A percentile compares a stretch with the other conserved stretches of the same genome.
Conservation (phyloP, 108 stramenopile species). For the Bacterosira constricta region DNA sequence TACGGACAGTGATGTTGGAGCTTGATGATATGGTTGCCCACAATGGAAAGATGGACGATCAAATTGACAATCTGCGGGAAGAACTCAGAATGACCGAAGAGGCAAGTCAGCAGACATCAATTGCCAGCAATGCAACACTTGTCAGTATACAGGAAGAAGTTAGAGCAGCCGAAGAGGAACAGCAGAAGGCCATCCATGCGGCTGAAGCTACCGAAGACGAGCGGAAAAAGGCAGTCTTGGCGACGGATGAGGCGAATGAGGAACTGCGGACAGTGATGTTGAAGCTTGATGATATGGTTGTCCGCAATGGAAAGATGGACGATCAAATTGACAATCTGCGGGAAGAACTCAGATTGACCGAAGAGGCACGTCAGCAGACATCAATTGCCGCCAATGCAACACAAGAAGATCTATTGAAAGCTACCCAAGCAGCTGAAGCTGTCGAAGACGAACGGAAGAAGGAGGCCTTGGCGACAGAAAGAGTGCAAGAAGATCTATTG, state of each 20-base stretch:
- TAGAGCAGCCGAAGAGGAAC: slow-evolving; percentile 12
- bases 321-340: neutral
- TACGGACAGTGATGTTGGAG: too few species aligned
- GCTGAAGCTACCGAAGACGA: neutral
- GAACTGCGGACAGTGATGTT: too few species aligned
- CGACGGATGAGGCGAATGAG: too few species aligned
- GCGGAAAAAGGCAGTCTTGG: neutral
- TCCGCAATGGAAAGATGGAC: slow-evolving; percentile 10
- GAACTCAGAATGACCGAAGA: slow-evolving; percentile 15
- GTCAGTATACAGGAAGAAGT: slow-evolving; percentile 5
- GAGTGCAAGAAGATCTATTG: neutral
- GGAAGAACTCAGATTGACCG: slow-evolving; percentile 11
- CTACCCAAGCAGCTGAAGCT: too few species aligned
- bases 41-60: too few species aligned
- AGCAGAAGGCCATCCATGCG: neutral
- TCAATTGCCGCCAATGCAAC: neutral
- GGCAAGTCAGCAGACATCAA: slow-evolving; percentile 1
- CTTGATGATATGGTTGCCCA: too few species aligned
- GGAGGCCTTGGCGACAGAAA: too few species aligned
- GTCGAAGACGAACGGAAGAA: too few species aligned
- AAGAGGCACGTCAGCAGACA: slow-evolving; percentile 3
- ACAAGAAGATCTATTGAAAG: neutral
- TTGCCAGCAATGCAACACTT: too few species aligned
- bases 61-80: neutral
- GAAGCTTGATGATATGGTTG: slow-evolving; percentile 26